These are phyloP conservation scores for Yamadazyma dendronema DNA, from an alignment of 1,139 yeast genomes.

Conservation along the genomic window DNA sequence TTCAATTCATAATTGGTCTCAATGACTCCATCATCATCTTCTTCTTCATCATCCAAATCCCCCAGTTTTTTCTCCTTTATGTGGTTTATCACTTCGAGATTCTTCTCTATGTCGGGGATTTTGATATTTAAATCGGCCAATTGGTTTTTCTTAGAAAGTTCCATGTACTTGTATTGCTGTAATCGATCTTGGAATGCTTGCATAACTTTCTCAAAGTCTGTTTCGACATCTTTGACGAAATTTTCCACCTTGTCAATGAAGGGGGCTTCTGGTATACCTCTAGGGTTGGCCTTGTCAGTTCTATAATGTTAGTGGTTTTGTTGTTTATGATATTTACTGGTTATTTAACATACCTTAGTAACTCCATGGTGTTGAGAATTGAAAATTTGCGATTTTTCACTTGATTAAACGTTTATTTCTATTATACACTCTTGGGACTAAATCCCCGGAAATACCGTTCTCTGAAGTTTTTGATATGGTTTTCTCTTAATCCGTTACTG, in stretches of 20 bases:
- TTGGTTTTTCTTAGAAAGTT: constrained; percentile 71
- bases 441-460: constrained; percentile 78
- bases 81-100: constrained; percentile 67
- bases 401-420: not conserved
- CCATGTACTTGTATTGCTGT: constrained; percentile 85
- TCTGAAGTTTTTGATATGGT: constrained; percentile 60
- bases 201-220: constrained; percentile 70
- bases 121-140: constrained; percentile 65
- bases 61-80: constrained; percentile 45
- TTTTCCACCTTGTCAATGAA: constrained; percentile 84
- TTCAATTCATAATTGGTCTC: constrained; percentile 84
- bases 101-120: constrained; percentile 88
- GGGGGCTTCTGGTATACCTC: constrained; percentile 97
- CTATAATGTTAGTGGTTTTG: constrained; percentile 30
- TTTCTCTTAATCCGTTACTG: constrained; percentile 41
- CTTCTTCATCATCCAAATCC: constrained; percentile 31
- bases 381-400: not conserved
- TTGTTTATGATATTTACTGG: no score
- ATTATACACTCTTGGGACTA: constrained; percentile 29
- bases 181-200: constrained; percentile 74
- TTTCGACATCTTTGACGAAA: constrained; percentile 59
- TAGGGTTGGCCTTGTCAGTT: constrained; percentile 64
- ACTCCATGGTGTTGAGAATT: constrained; percentile 15
- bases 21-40: constrained; percentile 39
- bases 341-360: constrained; percentile 20